Evolutionary conservation across 768 basidiomycete genomes (phyloP).

Genomic region (Leccinum disarticulatum): DNA sequence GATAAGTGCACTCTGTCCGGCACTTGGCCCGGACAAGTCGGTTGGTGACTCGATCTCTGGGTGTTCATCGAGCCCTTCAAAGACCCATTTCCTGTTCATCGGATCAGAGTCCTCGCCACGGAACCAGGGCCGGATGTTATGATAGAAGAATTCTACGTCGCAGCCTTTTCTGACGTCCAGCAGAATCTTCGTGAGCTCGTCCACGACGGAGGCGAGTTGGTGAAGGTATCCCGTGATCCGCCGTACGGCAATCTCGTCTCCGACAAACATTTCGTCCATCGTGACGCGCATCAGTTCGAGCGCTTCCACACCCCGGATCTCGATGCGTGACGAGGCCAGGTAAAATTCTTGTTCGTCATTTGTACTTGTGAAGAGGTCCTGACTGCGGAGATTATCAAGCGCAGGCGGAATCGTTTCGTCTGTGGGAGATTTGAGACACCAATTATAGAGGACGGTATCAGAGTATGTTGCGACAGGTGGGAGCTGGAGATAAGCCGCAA

Average conservation of each 20-base stretch:
- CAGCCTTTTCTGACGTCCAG: conserved; percentile 66
- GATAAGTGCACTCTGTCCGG: conserved; percentile 85
- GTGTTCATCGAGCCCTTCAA: conserved; percentile 56
- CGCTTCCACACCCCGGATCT: conserved; percentile 80
- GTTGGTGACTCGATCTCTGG: conserved; percentile 42
- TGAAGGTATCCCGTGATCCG: conserved; percentile 66
- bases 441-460: conserved; percentile 91
- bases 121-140: conserved; percentile 78
- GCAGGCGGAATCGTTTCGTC: conserved; percentile 34
- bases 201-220: conserved; percentile 62
- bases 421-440: conserved; percentile 41
- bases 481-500: conserved; percentile 68
- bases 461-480: conserved; percentile 91
- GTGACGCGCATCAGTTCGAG: conserved; percentile 82
- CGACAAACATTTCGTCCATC: conserved; percentile 87
- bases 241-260: conserved; percentile 59
- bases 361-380: conserved; percentile 75
- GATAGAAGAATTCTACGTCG: conserved; percentile 71
- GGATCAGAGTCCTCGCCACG: conserved; percentile 62
- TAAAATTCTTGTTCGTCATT: conserved; percentile 86
- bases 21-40: conserved; percentile 75
- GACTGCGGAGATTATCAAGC: conserved; percentile 59
- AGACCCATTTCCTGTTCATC: conserved; percentile 48
- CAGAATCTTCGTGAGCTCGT: conserved; percentile 60
- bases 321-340: conserved; percentile 81